Evolutionary conservation across 108 stramenopile species (phyloP).

Genomic region (Cylindrotheca closterium): DNA sequence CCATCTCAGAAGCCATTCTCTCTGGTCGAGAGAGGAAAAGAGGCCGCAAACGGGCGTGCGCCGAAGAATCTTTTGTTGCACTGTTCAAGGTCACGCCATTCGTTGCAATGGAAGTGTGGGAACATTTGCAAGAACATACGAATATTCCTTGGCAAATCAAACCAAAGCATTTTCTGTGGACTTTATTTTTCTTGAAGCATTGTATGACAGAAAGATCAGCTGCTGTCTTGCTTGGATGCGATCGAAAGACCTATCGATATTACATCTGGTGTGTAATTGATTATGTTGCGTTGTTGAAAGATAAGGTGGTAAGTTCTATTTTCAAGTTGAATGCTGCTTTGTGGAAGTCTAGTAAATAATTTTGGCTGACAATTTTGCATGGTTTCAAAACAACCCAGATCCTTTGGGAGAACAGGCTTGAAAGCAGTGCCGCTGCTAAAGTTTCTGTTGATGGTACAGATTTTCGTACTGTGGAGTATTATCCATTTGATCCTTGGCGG

Average conservation of each 20-base stretch:
- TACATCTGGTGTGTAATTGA: neutral
- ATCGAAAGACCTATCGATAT: neutral
- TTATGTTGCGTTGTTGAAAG: neutral
- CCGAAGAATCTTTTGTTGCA: no score
- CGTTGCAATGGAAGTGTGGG: no score
- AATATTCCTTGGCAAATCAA: neutral
- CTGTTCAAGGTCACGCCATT: no score
- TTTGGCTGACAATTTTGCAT: no score
- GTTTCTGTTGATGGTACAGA: constrained; percentile 19
- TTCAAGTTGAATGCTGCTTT: neutral
- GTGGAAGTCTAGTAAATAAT: neutral
- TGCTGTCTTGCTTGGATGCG: neutral
- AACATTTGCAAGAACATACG: no score
- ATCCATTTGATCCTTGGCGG: constrained; percentile 1
- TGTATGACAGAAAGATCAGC: neutral
- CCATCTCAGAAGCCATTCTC: no score
- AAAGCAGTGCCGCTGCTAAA: neutral
- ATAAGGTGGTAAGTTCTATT: neutral
- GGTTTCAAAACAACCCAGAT: constrained; percentile 7
- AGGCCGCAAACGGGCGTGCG: no score
- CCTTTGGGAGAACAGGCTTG: neutral
- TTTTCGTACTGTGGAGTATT: constrained; percentile 1
- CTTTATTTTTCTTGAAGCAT: neutral
- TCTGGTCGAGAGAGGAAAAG: no score
- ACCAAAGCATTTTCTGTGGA: constrained; percentile 3